Evolutionary conservation across 345 rosid species (phyloP).

Genomic region (Linum trigynum): DNA sequence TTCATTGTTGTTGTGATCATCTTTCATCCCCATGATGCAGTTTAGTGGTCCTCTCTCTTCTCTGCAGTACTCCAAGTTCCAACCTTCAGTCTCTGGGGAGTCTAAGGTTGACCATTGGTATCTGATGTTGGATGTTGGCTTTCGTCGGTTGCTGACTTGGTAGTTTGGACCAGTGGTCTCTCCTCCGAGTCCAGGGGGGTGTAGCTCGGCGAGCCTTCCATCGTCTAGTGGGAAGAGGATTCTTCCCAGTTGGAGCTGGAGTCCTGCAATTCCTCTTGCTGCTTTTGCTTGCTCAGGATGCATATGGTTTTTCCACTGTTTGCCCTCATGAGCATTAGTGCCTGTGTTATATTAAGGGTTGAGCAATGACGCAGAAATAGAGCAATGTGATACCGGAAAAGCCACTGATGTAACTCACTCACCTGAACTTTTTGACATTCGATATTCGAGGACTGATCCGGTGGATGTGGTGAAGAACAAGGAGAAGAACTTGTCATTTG

Average conservation of each 20-base stretch:
- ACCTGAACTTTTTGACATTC: slow-evolving; percentile 39
- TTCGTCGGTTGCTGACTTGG: slow-evolving; percentile 32
- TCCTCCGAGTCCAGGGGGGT: slow-evolving; percentile 49
- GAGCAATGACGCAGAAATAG: too few relatives aligned
- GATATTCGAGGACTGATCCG: slow-evolving; percentile 44
- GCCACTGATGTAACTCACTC: slow-evolving; percentile 4
- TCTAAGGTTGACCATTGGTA: slow-evolving; percentile 48
- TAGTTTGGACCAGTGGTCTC: slow-evolving; percentile 41
- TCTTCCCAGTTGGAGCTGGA: slow-evolving; percentile 46
- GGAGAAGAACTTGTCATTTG: slow-evolving; percentile 29
- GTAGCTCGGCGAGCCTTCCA: slow-evolving; percentile 61
- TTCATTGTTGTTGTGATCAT: slow-evolving; percentile 32
- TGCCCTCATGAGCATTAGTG: slow-evolving; percentile 20
- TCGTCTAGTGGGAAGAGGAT: slow-evolving; percentile 53
- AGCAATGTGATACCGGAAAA: too few relatives aligned
- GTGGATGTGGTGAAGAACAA: slow-evolving; percentile 41
- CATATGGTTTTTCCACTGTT: slow-evolving; percentile 40
- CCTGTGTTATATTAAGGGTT: slow-evolving; percentile 26
- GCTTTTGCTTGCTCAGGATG: slow-evolving; percentile 44
- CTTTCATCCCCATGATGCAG: slow-evolving; percentile 47
- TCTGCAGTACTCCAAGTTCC: slow-evolving; percentile 68
- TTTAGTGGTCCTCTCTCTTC: slow-evolving; percentile 55
- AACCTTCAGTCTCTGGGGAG: slow-evolving; percentile 64
- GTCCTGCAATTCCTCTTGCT: slow-evolving; percentile 45
- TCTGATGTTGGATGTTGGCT: slow-evolving; percentile 16